These are phyloP conservation scores for Adansonia madagascariensis DNA, from an alignment of 441 rosid species.

Conservation along the genomic window DNA sequence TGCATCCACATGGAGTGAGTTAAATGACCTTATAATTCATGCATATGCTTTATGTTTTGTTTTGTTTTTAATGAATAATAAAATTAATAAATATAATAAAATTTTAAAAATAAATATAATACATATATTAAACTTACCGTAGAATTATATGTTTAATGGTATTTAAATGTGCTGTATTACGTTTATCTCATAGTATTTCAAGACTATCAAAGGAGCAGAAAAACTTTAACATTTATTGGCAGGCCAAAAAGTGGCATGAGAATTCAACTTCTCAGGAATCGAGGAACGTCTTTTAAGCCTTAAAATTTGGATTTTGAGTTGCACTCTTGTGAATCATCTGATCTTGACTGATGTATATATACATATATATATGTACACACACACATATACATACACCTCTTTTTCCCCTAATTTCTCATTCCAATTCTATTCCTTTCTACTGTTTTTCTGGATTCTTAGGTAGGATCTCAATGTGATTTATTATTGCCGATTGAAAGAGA, in stretches of 20 bases:
- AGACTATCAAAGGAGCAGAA: not conserved
- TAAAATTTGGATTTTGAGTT: constrained; percentile 49
- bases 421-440: constrained; percentile 10
- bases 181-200: no score
- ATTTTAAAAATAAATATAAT: no score
- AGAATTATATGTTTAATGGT: no score
- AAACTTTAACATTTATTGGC: not conserved
- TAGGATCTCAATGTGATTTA: constrained; percentile 39
- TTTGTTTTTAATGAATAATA: no score
- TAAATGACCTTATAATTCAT: no score
- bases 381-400: no score
- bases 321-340: constrained; percentile 63
- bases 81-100: no score
- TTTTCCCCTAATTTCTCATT: no score
- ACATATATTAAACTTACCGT: no score
- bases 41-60: no score
- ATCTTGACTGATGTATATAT: constrained; percentile 45
- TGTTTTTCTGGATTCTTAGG: constrained; percentile 40
- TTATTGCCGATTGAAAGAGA: constrained; percentile 22
- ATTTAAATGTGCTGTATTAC: no score
- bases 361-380: no score
- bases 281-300: constrained; percentile 70
- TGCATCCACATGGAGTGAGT: not conserved
- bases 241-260: constrained; percentile 27
- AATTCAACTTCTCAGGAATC: constrained; percentile 56